Evolutionary conservation across 1,139 yeast species (phyloP).

Genomic region (Magnusiomyces magnusii): DNA sequence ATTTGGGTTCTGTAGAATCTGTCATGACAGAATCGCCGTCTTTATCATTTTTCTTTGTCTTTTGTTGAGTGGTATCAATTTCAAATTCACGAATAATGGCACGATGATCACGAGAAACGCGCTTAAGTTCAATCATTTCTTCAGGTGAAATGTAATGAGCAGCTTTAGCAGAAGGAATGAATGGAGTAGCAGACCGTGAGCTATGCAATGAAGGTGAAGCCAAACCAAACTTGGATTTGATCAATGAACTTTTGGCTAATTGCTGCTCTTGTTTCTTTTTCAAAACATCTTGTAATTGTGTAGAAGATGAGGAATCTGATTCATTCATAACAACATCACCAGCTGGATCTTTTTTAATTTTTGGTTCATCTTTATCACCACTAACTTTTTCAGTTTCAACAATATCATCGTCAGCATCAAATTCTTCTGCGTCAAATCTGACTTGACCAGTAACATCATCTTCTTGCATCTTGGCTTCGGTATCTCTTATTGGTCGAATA

Average conservation of each 20-base stretch:
- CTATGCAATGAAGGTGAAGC: too few relatives aligned
- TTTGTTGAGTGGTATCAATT: conserved; percentile 4
- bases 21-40: conserved; percentile 6
- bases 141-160: conserved; percentile 21
- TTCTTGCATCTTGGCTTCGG: neutral
- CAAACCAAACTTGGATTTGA: neutral
- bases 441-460: neutral
- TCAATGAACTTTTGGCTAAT: conserved; percentile 9
- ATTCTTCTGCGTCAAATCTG: neutral
- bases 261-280: neutral
- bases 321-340: neutral
- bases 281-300: neutral
- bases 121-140: conserved; percentile 22
- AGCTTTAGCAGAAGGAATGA: conserved; percentile 9
- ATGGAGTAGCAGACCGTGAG: conserved; percentile 12
- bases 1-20: neutral
- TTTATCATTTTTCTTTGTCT: conserved; percentile 16
- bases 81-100: conserved; percentile 27
- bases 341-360: neutral
- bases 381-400: neutral
- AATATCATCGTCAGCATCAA: conserved; percentile 4
- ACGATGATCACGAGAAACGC: conserved; percentile 25
- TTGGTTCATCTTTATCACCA: neutral
- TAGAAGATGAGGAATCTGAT: neutral
- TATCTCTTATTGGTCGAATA: conserved; percentile 11